Evolutionary conservation across 768 basidiomycete species (phyloP), one percentile per base, ranked within the genome.

Genomic region (Paxillus ammoniavirescens): DNA sequence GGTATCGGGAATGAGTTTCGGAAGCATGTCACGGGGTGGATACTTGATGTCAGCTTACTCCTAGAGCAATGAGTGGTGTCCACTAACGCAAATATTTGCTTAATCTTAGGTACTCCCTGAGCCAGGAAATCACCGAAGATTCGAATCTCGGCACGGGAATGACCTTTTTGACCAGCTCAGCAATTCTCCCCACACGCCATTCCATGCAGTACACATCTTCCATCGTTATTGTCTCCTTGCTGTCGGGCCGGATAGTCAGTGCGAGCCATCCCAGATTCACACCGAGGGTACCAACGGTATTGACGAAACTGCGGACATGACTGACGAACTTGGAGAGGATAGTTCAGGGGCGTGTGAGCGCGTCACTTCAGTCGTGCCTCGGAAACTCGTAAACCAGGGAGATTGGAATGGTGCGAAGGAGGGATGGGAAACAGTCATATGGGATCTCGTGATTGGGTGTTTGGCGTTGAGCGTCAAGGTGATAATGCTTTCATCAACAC

Each of bases 381-480:
- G 44, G 46, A 21, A 59, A 3, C 14, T 3, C 26, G 6, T 28
- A 35, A 35, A 17, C n/a, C 4, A 14, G n/a, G 53, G 57, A n/a
- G 43, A 17, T n/a, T 37, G 8, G 21, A 8, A 30, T 23, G 38
- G 41, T 18, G 14, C 18, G 30, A 14, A 53, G 8, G 47, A 40
- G 1, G 58, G 52, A 5, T 42, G 56, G 23, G 57, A 72, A 37
- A 67, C 75, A 8, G 63, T 77, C n/a, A 68, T 72, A 7, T 87
- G 85, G 86, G 79, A 84, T 59, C 65, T 80, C 6, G 82, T 80
- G 0, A 63, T 87, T 8, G 83, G 76, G 12, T 85, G 79, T 66
- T 66, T 87, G 21, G 77, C 83, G 4, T 63, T 86, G 33, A 79
- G 82, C 56, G 77, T 84, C 48, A 89, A 89, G 77, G 85, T 82